phyloP scores from a whole-genome alignment of 108 stramenopile genomes.

The Epithemia pelagica region DNA sequence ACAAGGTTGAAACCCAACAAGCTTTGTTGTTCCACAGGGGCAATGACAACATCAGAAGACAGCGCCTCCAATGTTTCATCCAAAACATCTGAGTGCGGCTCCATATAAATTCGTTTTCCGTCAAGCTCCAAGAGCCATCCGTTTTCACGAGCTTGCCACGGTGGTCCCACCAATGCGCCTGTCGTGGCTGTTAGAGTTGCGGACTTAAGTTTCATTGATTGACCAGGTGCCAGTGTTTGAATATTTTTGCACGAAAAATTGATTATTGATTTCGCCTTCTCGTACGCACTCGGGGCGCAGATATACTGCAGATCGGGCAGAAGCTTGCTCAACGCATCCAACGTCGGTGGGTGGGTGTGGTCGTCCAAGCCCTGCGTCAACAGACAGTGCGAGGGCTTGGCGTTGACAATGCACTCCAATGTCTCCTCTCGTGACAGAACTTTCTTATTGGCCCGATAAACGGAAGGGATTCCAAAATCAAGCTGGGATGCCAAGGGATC shows the following conservation, averaged over 20 bases:
- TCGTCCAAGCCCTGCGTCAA: constrained; percentile 51
- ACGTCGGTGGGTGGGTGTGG: constrained; percentile 38
- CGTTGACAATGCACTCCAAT: not conserved
- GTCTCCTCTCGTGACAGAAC: not conserved
- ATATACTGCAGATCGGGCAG: constrained; percentile 18
- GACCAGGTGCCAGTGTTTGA: constrained; percentile 9
- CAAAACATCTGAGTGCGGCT: constrained; percentile 41
- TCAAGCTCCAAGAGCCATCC: constrained; percentile 25
- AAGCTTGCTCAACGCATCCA: constrained; percentile 18
- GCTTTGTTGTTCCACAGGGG: constrained; percentile 32
- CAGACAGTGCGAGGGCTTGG: constrained; percentile 6
- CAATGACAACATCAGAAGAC: constrained; percentile 30
- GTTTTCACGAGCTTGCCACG: constrained; percentile 48
- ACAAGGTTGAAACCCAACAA: constrained; percentile 32
- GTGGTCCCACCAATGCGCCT: constrained; percentile 49
- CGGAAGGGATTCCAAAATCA: constrained; percentile 46
- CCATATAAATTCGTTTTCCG: constrained; percentile 34
- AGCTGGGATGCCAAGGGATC: constrained; percentile 42
- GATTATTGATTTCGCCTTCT: constrained; percentile 10
- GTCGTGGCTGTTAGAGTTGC: constrained; percentile 27
- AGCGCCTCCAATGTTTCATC: constrained; percentile 5
- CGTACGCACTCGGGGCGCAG: constrained; percentile 22
- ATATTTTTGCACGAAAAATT: not conserved
- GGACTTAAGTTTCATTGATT: constrained; percentile 20
- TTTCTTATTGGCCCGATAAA: constrained; percentile 38